Base-by-base conservation (phyloP, 1,139 yeast species). In the Pichia kudriavzevii region DNA sequence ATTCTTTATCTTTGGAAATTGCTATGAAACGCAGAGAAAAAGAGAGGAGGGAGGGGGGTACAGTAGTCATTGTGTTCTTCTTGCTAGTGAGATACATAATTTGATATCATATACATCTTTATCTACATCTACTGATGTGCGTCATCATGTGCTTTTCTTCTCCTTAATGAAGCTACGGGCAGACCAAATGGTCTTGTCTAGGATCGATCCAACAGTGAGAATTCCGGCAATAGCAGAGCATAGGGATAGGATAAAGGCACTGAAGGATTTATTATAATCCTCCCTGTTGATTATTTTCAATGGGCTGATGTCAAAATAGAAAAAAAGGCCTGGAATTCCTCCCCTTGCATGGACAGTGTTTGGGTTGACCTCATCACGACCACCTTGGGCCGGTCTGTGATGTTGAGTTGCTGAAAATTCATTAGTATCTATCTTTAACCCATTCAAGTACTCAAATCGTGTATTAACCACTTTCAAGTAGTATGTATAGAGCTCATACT, bases 201-300 rank as follows among this genome's bases (percentile, higher is more conserved):
- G 60, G 30, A 88, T 73, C 0, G 95, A 80, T 7, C 95, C 97
- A 15, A 91, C 88, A 36, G 95, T 91, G 41, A 91, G 66, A 9
- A 91, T 91, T 27, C 97, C 97, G 8, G 97, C 97, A 30, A 88
- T 71, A 9, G 94, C 84, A 42, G 95, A 80, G 47, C 91, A 73
- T 30, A 84, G 84, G 26, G 94, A 88, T 46, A 91, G 67, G 26
- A 88, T 57, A 54, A 91, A 88, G 4, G 91, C 84, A 19, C 94
- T 82, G 77, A 94, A 80, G 1, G 93, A 69, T 56, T 78, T 81
- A 26, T 76, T 72, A 47, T 78, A 81, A 45, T 75, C 78, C 56
- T 91, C 94, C 36, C 75, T 69, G 60, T 88, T 87, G 50, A 88
- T 83, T 34, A 91, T 88, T 57, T 88, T 87, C 64, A 91, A 66